phyloP scores from a whole-genome alignment of 306 rosid species.

The Nissolia schottii region DNA sequence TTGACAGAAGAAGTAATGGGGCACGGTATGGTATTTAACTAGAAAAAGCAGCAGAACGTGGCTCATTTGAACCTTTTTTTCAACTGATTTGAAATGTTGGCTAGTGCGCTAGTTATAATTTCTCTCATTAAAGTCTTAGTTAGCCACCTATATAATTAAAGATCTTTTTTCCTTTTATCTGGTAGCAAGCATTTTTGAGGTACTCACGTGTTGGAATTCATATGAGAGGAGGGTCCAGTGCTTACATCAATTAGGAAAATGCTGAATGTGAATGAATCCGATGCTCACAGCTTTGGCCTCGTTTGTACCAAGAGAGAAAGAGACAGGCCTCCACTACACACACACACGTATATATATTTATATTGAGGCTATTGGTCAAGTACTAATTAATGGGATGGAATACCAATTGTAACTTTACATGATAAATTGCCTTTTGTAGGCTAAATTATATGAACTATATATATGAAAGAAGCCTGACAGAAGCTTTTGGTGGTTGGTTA shows the following conservation, averaged over 20 bases:
- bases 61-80: neutral
- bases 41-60: neutral
- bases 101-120: conserved; percentile 1
- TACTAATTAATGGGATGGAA: neutral
- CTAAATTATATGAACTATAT: neutral
- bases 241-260: neutral
- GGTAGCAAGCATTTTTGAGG: neutral
- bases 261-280: neutral
- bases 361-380: neutral
- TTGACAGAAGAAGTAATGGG: neutral
- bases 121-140: neutral
- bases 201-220: neutral
- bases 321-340: too few species aligned
- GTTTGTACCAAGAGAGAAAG: neutral
- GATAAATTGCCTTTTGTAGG: neutral
- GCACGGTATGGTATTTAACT: neutral
- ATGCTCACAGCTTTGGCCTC: neutral
- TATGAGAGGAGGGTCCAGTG: neutral
- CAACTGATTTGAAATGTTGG: neutral
- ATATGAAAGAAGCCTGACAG: too few species aligned
- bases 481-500: too few species aligned
- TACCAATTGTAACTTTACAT: neutral
- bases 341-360: too few species aligned
- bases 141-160: neutral
- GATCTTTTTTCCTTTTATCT: neutral